Conservation (phyloP, 2,329 filamentous ascomycete species). For the Pyrenophora tritici-repentis region DNA sequence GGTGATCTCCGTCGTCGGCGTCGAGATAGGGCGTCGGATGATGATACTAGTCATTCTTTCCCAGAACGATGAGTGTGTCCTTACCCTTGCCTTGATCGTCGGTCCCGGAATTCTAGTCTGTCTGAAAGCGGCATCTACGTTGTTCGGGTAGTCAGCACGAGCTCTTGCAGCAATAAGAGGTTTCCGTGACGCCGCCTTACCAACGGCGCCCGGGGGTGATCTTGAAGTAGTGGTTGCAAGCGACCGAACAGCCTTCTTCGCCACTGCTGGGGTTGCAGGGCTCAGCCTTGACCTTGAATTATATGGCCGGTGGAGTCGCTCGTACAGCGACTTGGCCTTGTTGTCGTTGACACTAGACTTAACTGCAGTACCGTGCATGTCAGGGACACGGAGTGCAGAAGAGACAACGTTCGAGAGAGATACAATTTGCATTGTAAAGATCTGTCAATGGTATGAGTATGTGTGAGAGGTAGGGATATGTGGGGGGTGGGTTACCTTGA, state of each 20-base stretch:
- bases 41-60: not conserved
- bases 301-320: slow-evolving; percentile 4
- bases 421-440: not conserved
- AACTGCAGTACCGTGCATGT: slow-evolving; percentile 1
- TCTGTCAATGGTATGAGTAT: not conserved
- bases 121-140: not conserved
- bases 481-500: not conserved
- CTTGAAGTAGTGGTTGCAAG: not conserved
- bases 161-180: not conserved
- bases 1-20: not conserved
- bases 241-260: not conserved
- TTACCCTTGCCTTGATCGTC: not conserved
- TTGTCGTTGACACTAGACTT: slow-evolving; percentile 6
- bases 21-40: not conserved
- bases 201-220: not conserved
- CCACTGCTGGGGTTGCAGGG: not conserved
- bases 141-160: slow-evolving; percentile 1
- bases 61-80: not conserved
- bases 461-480: not conserved
- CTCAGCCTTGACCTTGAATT: not conserved
- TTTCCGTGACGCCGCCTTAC: not conserved
- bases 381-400: slow-evolving; percentile 6
- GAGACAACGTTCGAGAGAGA: not conserved
- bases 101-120: slow-evolving; percentile 1
- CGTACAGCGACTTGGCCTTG: slow-evolving; percentile 3